These are phyloP conservation scores for Hypericum perforatum DNA, from an alignment of 345 rosid species.

Conservation along the genomic window DNA sequence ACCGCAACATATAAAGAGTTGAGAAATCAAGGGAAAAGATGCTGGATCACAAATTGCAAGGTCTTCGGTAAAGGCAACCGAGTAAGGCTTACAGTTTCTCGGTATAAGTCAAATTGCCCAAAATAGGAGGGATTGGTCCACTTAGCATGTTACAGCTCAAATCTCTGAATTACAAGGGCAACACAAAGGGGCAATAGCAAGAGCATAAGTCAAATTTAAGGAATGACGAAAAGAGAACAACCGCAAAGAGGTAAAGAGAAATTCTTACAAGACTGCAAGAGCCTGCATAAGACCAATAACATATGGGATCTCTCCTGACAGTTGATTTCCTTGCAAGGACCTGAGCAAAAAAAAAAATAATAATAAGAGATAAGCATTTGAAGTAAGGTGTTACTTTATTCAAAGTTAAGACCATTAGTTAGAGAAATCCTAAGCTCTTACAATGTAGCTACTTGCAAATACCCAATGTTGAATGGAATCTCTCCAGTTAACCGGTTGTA, in stretches of 20 bases:
- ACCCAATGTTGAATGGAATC: conserved; percentile 95
- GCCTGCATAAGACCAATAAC: conserved; percentile 99
- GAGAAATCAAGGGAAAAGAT: not conserved
- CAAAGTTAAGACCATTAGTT: not conserved
- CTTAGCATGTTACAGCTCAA: conserved; percentile 75
- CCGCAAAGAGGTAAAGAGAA: not conserved
- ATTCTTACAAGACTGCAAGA: conserved; percentile 87
- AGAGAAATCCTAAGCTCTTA: conserved; percentile 25
- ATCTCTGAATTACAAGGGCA: conserved; percentile 40
- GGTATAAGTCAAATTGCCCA: conserved; percentile 81
- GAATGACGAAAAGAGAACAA: not conserved
- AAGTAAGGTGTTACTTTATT: not conserved
- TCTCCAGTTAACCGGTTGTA: conserved; percentile 80
- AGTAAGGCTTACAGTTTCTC: conserved; percentile 90
- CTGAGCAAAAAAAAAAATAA: conserved; percentile 27
- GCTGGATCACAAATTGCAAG: not conserved
- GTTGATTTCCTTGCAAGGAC: conserved; percentile 87
- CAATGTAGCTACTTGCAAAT: conserved; percentile 97
- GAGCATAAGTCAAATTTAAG: not conserved
- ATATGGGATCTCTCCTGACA: conserved; percentile 79
- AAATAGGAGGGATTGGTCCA: conserved; percentile 81
- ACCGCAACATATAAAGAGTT: no score
- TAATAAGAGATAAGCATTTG: conserved; percentile 3
- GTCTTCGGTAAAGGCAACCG: conserved; percentile 4
- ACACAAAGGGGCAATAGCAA: conserved; percentile 3